These are phyloP conservation scores for Cercospora berteroae DNA, from an alignment of 2,329 filamentous ascomycete species.

Conservation along the genomic window DNA sequence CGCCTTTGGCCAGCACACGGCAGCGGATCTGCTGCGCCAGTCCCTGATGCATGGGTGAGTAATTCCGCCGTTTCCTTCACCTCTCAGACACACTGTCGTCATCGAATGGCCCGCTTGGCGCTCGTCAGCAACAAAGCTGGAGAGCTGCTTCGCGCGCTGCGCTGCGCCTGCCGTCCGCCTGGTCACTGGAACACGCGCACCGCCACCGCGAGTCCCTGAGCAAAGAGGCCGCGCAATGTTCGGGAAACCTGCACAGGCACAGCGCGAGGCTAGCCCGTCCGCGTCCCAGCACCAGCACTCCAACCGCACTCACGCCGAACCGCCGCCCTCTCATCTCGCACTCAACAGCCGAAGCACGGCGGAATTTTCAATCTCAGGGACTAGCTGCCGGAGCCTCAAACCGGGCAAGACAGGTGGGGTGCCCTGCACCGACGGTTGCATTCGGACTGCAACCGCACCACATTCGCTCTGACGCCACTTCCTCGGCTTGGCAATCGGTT, in stretches of 20 bases:
- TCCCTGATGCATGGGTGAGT: slow-evolving; percentile 57
- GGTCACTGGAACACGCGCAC: not conserved
- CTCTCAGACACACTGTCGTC: slow-evolving; percentile 12
- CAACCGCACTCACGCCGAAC: not conserved
- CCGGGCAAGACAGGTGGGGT: slow-evolving; percentile 5
- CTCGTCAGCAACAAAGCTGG: slow-evolving; percentile 9
- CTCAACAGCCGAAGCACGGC: slow-evolving; percentile 10
- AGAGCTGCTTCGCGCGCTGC: not conserved
- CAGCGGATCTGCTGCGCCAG: slow-evolving; percentile 59
- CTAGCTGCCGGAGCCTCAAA: not conserved
- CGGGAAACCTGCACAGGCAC: not conserved
- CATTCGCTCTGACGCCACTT: slow-evolving; percentile 7
- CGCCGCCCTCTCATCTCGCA: not conserved
- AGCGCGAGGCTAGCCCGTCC: not conserved
- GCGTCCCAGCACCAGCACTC: not conserved
- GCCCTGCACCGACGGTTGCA: slow-evolving; percentile 1
- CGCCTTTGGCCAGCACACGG: slow-evolving; percentile 42
- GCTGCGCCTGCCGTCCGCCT: not conserved
- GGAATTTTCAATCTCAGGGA: slow-evolving; percentile 5
- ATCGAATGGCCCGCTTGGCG: slow-evolving; percentile 18
- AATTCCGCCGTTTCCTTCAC: slow-evolving; percentile 26
- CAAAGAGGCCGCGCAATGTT: not conserved
- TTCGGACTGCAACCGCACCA: slow-evolving; percentile 4
- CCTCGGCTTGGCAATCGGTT: slow-evolving; percentile 10
- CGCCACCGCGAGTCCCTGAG: not conserved